Evolutionary conservation across 352 stramenopile genomes (phyloP).

Genomic region (Pythium plurisporium): DNA sequence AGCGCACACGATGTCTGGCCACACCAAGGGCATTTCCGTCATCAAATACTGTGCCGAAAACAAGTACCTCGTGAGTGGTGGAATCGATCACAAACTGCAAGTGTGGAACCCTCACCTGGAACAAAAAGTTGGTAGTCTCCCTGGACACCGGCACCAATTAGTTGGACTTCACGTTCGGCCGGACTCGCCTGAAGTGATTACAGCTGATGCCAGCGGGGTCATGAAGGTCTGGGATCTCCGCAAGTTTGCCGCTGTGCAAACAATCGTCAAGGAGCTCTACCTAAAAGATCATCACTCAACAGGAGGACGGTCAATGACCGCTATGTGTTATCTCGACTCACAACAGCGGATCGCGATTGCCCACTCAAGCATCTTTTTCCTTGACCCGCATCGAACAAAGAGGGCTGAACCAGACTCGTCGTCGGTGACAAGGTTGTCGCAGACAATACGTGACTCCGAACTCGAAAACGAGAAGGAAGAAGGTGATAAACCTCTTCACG

Average conservation of each 20-base stretch:
- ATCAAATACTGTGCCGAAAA: slow-evolving; percentile 42
- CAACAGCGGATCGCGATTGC: slow-evolving; percentile 39
- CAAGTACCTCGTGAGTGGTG: slow-evolving; percentile 51
- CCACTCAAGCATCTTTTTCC: slow-evolving; percentile 51
- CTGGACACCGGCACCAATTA: slow-evolving; percentile 39
- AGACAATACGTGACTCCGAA: neutral
- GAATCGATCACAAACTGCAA: slow-evolving; percentile 47
- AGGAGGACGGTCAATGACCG: slow-evolving; percentile 21
- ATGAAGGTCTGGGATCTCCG: slow-evolving; percentile 55
- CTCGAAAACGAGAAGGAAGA: slow-evolving; percentile 20
- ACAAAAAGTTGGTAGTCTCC: slow-evolving; percentile 43
- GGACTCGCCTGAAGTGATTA: slow-evolving; percentile 44
- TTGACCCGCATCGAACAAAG: slow-evolving; percentile 23
- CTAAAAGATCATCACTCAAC: slow-evolving; percentile 20
- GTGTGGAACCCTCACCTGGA: slow-evolving; percentile 65
- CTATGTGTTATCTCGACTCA: slow-evolving; percentile 38
- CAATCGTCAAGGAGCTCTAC: slow-evolving; percentile 32
- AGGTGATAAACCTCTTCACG: slow-evolving; percentile 27
- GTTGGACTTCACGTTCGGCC: slow-evolving; percentile 47
- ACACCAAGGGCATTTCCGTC: slow-evolving; percentile 38
- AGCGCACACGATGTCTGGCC: slow-evolving; percentile 32
- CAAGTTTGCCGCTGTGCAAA: slow-evolving; percentile 43
- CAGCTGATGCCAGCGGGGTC: slow-evolving; percentile 41
- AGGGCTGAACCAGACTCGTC: neutral
- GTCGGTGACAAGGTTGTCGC: neutral